Conservation (phyloP, 2,329 filamentous ascomycete genomes). For the Fusarium clavum region DNA sequence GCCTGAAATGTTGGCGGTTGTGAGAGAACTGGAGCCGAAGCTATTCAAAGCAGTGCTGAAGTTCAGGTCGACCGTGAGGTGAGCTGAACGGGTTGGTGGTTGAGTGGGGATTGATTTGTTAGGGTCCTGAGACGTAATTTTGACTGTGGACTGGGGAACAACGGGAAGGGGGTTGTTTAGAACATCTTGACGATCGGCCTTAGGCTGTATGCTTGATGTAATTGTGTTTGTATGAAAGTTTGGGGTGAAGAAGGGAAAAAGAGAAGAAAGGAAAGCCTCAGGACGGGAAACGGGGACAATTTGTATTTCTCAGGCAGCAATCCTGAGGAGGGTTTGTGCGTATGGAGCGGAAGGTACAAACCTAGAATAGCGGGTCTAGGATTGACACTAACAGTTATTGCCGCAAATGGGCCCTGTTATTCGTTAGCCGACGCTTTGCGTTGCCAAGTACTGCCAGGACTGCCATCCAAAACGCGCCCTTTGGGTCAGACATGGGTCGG, state of each 20-base stretch:
- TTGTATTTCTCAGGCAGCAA: conserved; percentile 64
- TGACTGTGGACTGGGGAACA: conserved; percentile 58
- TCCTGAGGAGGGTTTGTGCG: conserved; percentile 38
- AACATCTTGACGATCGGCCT: conserved; percentile 66
- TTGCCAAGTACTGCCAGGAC: conserved; percentile 29
- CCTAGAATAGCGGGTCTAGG: conserved; percentile 39
- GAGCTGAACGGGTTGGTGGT: conserved; percentile 58
- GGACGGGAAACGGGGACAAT: conserved; percentile 49
- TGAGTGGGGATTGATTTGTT: conserved; percentile 59
- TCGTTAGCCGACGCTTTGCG: conserved; percentile 26
- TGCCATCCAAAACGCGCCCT: conserved; percentile 36
- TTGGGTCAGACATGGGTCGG: conserved; percentile 45
- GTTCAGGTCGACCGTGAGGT: conserved; percentile 76
- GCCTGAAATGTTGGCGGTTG: conserved; percentile 69
- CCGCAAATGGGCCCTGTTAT: background rate
- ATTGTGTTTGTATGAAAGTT: conserved; percentile 47
- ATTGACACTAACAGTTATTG: conserved; percentile 26
- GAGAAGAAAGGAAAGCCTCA: conserved; percentile 47
- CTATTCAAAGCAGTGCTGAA: conserved; percentile 69
- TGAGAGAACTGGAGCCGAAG: conserved; percentile 68
- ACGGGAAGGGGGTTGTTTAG: conserved; percentile 61
- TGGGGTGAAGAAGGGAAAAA: conserved; percentile 53
- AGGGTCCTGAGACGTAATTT: conserved; percentile 63
- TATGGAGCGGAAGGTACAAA: conserved; percentile 22
- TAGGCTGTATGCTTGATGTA: conserved; percentile 49